A percentile compares a stretch with the other conserved stretches of the same genome.
phyloP scores from a whole-genome alignment of 495 filamentous ascomycete species.

The Penicillium egyptiacum region DNA sequence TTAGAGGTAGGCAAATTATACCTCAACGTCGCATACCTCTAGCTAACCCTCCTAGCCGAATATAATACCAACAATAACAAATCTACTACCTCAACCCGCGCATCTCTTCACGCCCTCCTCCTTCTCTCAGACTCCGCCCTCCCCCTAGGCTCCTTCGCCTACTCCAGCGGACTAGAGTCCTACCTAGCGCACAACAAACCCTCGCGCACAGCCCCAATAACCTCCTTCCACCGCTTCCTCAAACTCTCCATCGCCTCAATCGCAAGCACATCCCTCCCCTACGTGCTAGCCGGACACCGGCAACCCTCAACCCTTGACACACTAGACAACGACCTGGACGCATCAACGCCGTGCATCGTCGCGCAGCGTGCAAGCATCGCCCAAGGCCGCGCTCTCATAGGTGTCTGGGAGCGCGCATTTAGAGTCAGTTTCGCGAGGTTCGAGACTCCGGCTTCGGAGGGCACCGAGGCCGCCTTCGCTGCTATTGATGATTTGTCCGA shows the following conservation, averaged over 20 bases:
- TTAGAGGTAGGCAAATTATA: conserved; percentile 3
- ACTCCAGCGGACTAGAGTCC: conserved; percentile 90
- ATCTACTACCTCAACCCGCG: conserved; percentile 15
- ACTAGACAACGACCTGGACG: conserved; percentile 85
- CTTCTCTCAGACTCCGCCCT: conserved; percentile 94
- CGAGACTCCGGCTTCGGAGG: neutral
- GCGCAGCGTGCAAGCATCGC: conserved; percentile 78
- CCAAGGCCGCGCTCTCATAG: conserved; percentile 81
- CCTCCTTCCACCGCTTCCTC: conserved; percentile 72
- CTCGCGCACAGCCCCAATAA: conserved; percentile 34
- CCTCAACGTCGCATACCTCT: neutral
- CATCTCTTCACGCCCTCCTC: conserved; percentile 71
- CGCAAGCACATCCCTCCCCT: conserved; percentile 79
- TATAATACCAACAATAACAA: conserved; percentile 16
- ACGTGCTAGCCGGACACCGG: conserved; percentile 73
- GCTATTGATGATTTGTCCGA: conserved; percentile 42
- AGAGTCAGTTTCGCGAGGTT: conserved; percentile 33
- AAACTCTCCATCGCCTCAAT: conserved; percentile 73
- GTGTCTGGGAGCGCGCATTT: conserved; percentile 85
- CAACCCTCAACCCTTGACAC: conserved; percentile 54
- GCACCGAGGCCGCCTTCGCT: conserved; percentile 28
- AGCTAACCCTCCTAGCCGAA: conserved; percentile 3
- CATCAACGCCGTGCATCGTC: conserved; percentile 81
- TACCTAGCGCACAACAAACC: conserved; percentile 78
- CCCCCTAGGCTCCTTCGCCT: conserved; percentile 94